Base-by-base conservation (phyloP, 2,329 filamentous ascomycete species). In the Aspergillus sp. region DNA sequence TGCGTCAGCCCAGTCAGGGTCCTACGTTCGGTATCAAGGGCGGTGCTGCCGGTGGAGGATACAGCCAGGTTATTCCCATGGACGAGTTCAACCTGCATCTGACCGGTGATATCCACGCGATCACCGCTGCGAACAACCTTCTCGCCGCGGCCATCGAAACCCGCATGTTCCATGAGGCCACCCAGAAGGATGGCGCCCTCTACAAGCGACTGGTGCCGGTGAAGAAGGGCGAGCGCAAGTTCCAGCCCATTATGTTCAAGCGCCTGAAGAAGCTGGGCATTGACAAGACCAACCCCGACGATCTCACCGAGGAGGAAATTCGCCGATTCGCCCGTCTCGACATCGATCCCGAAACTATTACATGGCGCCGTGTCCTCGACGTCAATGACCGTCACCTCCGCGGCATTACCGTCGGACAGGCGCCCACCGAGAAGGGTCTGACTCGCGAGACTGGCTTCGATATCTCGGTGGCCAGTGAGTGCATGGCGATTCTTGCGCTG, bases 21-120 rank as follows among this genome's bases (percentile, higher is more conserved):
- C 94, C 94, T 51, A 99, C 94, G 0, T 99, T 99, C 71, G 94
- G 94, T 66, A 97, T 99, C 81, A 99, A 99, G 81, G 94, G 94
- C 58, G 94, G 94, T 66, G 94, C 94, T 54, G 94, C 94, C 52
- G 94, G 94, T 66, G 94, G 94, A 72, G 94, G 94, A 36, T 99
- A 97, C 83, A 96, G 91, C 72, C 94, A 99, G 73, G 94, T 99
- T 68, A 97, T 99, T 65, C 94, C 94, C 54, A 99, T 99, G 94
- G 94, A 99, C 65, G 94, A 99, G 74, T 99, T 99, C 80, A 99
- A 99, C 76, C 79, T 99, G 68, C 94, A 99, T 73, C 78, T 99
- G 66, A 99, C 94, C 50, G 94, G 94, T 65, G 94, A 99, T 71
- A 97, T 99, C 52, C 94, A 99, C 72, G 94, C 94, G 60, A 94